A percentile compares a stretch with the other conserved stretches of the same genome.
phyloP scores from a whole-genome alignment of 768 basidiomycete species.

The Naganishia friedmannii region DNA sequence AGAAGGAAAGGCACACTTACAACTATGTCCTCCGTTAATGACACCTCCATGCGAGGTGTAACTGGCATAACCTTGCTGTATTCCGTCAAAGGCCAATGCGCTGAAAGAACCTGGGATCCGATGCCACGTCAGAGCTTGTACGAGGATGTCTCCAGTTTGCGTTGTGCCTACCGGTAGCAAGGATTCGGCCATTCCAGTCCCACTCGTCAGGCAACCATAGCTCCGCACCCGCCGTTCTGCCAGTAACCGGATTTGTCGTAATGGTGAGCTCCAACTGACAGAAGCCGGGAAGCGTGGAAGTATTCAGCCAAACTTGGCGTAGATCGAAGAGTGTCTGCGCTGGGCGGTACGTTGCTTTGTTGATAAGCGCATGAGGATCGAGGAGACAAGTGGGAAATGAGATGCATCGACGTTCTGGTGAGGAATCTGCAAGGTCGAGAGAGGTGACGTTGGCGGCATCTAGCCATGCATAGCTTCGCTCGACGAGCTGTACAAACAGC shows the following conservation, averaged over 20 bases:
- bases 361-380: neutral
- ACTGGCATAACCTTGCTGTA: too few species aligned
- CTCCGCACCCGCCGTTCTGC: neutral
- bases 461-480: neutral
- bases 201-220: neutral
- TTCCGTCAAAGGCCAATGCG: too few species aligned
- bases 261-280: neutral
- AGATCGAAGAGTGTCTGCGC: neutral
- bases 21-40: too few species aligned
- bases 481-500: too few species aligned
- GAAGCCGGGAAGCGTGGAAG: neutral
- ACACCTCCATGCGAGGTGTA: too few species aligned
- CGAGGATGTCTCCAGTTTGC: too few species aligned
- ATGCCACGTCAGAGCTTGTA: too few species aligned
- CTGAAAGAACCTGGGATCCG: too few species aligned
- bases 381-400: neutral
- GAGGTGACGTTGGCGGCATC: neutral
- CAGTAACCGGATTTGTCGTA: neutral
- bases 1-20: too few species aligned
- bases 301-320: neutral
- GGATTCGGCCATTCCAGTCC: neutral
- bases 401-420: neutral
- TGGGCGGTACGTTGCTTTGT: neutral
- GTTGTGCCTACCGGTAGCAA: neutral
- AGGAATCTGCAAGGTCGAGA: neutral